Percentiles rank a stretch among this genome's conserved stretches.
Conservation (phyloP, 1,284 basidiomycete species). For the Cryptococcus deneoformans region DNA sequence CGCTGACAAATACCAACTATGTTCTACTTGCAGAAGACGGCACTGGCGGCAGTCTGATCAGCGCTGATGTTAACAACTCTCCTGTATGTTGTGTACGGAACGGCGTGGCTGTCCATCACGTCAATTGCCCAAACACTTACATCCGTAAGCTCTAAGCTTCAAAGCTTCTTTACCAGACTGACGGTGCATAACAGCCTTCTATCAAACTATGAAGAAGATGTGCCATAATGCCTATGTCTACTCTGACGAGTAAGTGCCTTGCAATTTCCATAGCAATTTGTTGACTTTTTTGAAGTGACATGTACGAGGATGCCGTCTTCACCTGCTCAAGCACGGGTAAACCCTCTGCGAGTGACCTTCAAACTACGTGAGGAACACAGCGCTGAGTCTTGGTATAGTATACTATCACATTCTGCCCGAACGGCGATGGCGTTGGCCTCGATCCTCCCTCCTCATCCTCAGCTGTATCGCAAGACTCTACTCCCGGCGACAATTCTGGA, state of each 20-base stretch:
- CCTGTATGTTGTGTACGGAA: constrained; percentile 16
- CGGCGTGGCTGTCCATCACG: constrained; percentile 1
- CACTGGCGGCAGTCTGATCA: not conserved
- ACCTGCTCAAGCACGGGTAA: not conserved
- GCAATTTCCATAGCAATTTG: not conserved
- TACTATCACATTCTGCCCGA: constrained; percentile 11
- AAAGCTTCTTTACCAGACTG: not conserved
- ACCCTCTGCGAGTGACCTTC: not conserved
- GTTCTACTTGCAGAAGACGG: constrained; percentile 2
- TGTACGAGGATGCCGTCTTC: constrained; percentile 6
- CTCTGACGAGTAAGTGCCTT: constrained; percentile 8
- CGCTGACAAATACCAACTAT: not conserved
- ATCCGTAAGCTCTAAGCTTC: constrained; percentile 15
- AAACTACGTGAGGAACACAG: not conserved
- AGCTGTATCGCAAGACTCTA: not conserved
- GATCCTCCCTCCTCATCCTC: constrained; percentile 2
- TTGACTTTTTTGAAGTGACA: not conserved
- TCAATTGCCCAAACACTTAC: constrained; percentile 14
- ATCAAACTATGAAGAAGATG: constrained; percentile 8
- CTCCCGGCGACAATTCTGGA: constrained; percentile 1
- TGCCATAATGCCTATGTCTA: constrained; percentile 11
- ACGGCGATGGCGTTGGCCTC: constrained; percentile 4
- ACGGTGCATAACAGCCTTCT: constrained; percentile 4
- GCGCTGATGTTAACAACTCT: constrained; percentile 14
- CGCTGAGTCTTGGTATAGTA: constrained; percentile 1